Percentiles rank a stretch among this genome's conserved stretches.
These are phyloP conservation scores for Nidularia pulvinata DNA, from an alignment of 768 basidiomycete species.

Conservation along the genomic window DNA sequence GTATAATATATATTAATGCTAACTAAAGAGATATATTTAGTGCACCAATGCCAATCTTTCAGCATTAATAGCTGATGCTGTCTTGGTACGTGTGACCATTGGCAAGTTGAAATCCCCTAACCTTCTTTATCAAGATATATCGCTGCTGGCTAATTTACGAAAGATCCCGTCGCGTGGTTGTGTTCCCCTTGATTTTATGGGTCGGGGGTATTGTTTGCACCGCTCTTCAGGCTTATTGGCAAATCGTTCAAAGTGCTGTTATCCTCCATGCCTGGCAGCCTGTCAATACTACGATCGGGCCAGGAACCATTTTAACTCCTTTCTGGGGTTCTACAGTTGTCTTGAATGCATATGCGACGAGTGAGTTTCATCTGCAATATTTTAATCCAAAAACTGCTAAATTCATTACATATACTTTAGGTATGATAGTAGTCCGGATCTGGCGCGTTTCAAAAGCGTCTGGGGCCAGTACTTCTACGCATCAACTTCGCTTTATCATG, in stretches of 20 bases:
- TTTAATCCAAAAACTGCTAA: neutral
- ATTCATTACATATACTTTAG: neutral
- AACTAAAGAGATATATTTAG: neutral
- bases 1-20: too few species aligned
- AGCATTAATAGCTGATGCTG: neutral
- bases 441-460: neutral
- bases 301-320: constrained; percentile 1
- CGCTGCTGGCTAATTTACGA: constrained; percentile 5
- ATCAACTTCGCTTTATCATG: neutral
- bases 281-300: constrained; percentile 1
- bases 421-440: neutral
- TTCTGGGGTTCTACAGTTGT: constrained; percentile 4
- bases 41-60: constrained; percentile 2
- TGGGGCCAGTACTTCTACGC: neutral
- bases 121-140: constrained; percentile 1
- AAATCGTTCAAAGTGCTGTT: neutral
- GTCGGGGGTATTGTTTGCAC: neutral
- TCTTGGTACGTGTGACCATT: neutral
- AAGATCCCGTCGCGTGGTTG: neutral
- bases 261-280: neutral
- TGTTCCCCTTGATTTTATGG: constrained; percentile 5
- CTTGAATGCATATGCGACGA: constrained; percentile 1
- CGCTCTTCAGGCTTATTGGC: neutral
- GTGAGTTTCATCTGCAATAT: neutral
- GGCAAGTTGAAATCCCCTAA: neutral